phyloP scores from a whole-genome alignment of 805 yeast species.

The Nakazawaea wickerhamii region DNA sequence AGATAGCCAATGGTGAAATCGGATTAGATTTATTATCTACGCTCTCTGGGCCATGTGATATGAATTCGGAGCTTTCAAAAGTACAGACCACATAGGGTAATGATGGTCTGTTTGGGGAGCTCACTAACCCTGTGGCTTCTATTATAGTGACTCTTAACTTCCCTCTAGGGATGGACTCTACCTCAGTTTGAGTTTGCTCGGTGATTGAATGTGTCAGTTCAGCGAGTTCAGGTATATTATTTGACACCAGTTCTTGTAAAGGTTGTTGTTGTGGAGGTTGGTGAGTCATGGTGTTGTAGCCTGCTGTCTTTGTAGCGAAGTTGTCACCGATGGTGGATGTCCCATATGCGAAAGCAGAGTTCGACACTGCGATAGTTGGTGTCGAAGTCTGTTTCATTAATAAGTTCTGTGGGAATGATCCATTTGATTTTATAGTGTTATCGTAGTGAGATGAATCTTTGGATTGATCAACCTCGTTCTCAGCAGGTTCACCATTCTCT shows the following conservation, averaged over 20 bases:
- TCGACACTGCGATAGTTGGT: constrained; percentile 67
- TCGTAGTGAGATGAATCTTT: background rate
- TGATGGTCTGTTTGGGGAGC: constrained; percentile 44
- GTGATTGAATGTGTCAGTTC: background rate
- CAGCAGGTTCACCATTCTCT: no score
- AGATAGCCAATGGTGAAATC: constrained; percentile 19
- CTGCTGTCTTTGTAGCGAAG: constrained; percentile 17
- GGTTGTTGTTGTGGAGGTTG: constrained; percentile 17
- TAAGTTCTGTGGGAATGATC: constrained; percentile 27
- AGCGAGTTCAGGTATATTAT: no score
- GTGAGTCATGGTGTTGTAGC: constrained; percentile 1
- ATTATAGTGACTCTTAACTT: constrained; percentile 74
- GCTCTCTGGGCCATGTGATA: constrained; percentile 72
- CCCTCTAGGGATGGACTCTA: constrained; percentile 59
- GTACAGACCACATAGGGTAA: constrained; percentile 90
- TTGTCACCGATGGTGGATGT: constrained; percentile 26
- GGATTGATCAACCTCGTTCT: background rate
- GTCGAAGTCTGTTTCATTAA: constrained; percentile 41
- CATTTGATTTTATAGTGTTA: background rate
- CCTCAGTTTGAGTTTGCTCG: constrained; percentile 15
- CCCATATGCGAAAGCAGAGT: constrained; percentile 61
- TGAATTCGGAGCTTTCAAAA: constrained; percentile 86
- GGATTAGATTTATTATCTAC: constrained; percentile 17
- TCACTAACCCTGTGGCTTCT: constrained; percentile 68
- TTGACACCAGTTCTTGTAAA: constrained; percentile 5